A percentile compares a stretch with the other conserved stretches of the same genome.
Conservation (phyloP, 2,329 filamentous ascomycete species). For the Colletotrichum sp. region DNA sequence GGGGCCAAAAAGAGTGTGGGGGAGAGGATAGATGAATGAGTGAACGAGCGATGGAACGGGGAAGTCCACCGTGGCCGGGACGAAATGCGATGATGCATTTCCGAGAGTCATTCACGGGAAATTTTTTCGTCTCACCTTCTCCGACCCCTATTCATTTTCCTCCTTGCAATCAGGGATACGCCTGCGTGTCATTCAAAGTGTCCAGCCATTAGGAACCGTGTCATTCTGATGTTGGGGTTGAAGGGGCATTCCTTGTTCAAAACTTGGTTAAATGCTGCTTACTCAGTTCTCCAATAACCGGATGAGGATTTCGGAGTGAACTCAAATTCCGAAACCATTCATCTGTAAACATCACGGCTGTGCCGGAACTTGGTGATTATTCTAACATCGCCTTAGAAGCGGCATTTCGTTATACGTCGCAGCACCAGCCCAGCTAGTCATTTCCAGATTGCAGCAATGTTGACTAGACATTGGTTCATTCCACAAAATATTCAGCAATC, state of each 20-base stretch:
- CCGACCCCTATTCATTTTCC: background rate
- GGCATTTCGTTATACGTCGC: background rate
- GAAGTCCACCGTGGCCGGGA: background rate
- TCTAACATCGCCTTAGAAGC: background rate
- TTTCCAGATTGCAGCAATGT: background rate
- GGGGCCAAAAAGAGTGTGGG: background rate
- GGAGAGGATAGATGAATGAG: background rate
- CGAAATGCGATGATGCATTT: background rate
- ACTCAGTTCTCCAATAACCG: background rate
- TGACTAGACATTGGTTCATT: background rate
- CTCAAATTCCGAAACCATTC: background rate
- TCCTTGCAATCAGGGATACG: background rate
- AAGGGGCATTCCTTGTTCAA: conserved; percentile 9
- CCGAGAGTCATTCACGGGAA: conserved; percentile 12
- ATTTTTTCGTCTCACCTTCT: conserved; percentile 7
- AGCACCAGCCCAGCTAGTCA: background rate
- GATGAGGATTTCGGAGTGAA: background rate
- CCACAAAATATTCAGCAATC: background rate
- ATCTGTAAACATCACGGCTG: background rate
- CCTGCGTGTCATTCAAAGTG: conserved; percentile 10
- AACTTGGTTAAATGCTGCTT: background rate
- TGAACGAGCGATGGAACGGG: background rate
- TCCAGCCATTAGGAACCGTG: background rate
- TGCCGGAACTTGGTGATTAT: background rate
- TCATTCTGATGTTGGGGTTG: background rate